Percentiles rank a stretch among this genome's conserved stretches.
These are phyloP conservation scores for Tolypocladium inflatum DNA, from an alignment of 2,329 filamentous ascomycete genomes.

Conservation along the genomic window DNA sequence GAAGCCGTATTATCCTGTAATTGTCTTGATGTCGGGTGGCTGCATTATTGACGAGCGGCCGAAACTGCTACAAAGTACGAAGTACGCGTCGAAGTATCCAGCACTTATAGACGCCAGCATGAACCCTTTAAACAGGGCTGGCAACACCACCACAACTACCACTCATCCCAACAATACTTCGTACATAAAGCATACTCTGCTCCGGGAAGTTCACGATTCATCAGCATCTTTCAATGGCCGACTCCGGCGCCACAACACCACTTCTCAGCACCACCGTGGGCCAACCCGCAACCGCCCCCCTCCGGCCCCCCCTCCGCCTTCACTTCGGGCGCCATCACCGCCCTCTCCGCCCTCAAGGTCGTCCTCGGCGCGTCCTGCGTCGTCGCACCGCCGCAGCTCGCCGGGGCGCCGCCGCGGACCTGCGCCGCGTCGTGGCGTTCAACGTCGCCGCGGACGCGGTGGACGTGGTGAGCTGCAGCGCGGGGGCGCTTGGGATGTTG, in stretches of 20 bases:
- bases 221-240: not conserved
- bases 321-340: not conserved
- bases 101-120: not conserved
- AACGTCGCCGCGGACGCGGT: not conserved
- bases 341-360: not conserved
- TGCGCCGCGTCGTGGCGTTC: not conserved
- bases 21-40: not conserved
- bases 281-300: not conserved
- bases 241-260: not conserved
- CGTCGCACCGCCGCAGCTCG: not conserved
- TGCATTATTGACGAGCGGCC: not conserved
- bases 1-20: not conserved
- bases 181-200: not conserved
- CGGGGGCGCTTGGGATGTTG: not conserved
- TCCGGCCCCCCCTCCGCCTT: not conserved
- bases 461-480: not conserved
- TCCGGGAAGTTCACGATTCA: not conserved
- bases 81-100: too few relatives aligned
- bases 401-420: not conserved
- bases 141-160: not conserved
- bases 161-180: not conserved
- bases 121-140: not conserved
- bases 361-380: not conserved
- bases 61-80: not conserved
- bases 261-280: not conserved